Evolutionary conservation across 1,139 yeast species (phyloP).

Genomic region (Geotrichum citri-aurantii): DNA sequence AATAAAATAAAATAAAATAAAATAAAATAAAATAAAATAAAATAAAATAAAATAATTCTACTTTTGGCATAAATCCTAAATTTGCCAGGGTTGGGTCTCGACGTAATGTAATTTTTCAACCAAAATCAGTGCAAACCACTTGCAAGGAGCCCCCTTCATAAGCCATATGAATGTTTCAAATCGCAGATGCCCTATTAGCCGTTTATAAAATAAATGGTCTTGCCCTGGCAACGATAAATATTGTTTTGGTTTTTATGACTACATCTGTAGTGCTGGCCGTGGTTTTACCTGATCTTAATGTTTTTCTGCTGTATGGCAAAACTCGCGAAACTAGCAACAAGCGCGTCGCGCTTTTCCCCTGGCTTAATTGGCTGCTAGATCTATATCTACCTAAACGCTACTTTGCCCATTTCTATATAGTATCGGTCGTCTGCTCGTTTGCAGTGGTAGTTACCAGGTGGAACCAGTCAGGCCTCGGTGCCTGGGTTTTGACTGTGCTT

Average conservation of each 20-base stretch:
- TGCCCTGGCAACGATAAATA: neutral
- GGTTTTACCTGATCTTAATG: constrained; percentile 23
- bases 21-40: no score
- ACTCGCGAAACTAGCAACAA: constrained; percentile 8
- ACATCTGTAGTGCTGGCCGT: neutral
- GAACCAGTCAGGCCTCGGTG: constrained; percentile 9
- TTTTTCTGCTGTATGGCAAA: constrained; percentile 29
- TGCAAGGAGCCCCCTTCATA: no score
- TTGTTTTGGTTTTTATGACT: neutral
- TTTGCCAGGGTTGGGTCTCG: no score
- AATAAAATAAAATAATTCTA: no score
- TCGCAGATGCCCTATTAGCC: neutral
- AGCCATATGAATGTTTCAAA: neutral
- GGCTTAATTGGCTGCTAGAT: constrained; percentile 10
- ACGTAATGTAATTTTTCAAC: no score
- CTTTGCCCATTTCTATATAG: constrained; percentile 43
- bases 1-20: no score
- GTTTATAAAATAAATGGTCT: neutral
- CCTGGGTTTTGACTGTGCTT: constrained; percentile 31
- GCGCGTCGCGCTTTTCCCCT: neutral
- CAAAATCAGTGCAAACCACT: no score
- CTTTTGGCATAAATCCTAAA: no score
- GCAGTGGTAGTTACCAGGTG: constrained; percentile 1
- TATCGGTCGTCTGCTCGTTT: constrained; percentile 25
- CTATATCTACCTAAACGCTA: constrained; percentile 45